Evolutionary conservation across 148 eudicot genomes (phyloP).

Genomic region (Vaccinium macrocarpon): DNA sequence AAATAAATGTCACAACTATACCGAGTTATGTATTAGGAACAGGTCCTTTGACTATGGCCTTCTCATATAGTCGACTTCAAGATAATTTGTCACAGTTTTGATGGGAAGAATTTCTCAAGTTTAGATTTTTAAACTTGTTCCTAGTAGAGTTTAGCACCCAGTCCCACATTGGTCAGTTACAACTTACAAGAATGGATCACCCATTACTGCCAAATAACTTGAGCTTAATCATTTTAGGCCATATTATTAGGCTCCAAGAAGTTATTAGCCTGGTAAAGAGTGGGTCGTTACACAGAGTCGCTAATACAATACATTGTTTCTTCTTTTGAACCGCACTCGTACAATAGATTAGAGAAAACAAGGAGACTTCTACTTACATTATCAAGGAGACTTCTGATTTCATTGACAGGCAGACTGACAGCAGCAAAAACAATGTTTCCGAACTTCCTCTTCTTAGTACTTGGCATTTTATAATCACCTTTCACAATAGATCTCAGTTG

Average conservation of each 20-base stretch:
- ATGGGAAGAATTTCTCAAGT: not conserved
- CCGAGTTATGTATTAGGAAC: not conserved
- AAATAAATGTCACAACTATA: not conserved
- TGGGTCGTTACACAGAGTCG: not conserved
- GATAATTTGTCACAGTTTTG: not conserved
- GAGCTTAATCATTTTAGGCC: not conserved
- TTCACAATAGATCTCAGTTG: constrained; percentile 64
- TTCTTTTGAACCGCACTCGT: not conserved
- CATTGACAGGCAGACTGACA: constrained; percentile 57
- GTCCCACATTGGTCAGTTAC: not conserved
- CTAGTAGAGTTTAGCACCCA: not conserved
- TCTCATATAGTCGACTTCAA: not conserved
- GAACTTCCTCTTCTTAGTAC: constrained; percentile 58
- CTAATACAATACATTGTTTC: not conserved
- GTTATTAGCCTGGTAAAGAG: not conserved
- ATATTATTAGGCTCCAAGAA: not conserved
- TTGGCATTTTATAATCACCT: constrained; percentile 63
- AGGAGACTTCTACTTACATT: constrained; percentile 41
- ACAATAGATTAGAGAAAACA: not conserved
- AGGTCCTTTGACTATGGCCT: not conserved
- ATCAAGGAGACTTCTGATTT: constrained; percentile 44
- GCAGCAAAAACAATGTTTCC: constrained; percentile 84
- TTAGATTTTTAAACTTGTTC: not conserved
- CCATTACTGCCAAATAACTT: not conserved
- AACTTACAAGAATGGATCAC: not conserved